These are phyloP conservation scores for Talaromyces sp. DNA, from an alignment of 2,329 filamentous ascomycete species.

Conservation along the genomic window DNA sequence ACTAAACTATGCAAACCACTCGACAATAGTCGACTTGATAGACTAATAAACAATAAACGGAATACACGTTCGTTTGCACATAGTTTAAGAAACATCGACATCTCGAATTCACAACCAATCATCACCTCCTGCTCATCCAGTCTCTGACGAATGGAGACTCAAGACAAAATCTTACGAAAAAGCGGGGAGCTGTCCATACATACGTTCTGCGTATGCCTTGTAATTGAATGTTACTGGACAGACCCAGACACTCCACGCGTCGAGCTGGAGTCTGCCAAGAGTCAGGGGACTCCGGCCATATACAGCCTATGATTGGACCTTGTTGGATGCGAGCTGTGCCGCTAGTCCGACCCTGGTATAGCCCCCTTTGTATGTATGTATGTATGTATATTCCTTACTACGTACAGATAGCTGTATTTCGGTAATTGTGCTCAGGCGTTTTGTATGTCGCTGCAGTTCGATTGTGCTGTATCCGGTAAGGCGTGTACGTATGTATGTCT, in stretches of 20 bases:
- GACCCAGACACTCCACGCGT: slow-evolving; percentile 6
- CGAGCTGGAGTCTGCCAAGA: slow-evolving; percentile 10
- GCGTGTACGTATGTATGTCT: neutral
- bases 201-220: neutral
- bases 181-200: neutral
- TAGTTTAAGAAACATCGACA: neutral
- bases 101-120: slow-evolving; percentile 6
- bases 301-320: neutral
- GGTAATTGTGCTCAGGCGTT: slow-evolving; percentile 2
- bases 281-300: neutral
- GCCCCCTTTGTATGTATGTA: neutral
- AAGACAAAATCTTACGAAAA: neutral
- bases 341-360: neutral
- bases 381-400: neutral
- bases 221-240: neutral
- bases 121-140: neutral
- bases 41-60: neutral
- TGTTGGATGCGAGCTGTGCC: neutral
- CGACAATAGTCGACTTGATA: neutral
- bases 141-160: slow-evolving; percentile 4
- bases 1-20: neutral
- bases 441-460: neutral
- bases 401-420: neutral
- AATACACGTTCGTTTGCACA: neutral
- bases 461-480: neutral